phyloP scores from a whole-genome alignment of 495 filamentous ascomycete species.

The Tetracladium setigerum region DNA sequence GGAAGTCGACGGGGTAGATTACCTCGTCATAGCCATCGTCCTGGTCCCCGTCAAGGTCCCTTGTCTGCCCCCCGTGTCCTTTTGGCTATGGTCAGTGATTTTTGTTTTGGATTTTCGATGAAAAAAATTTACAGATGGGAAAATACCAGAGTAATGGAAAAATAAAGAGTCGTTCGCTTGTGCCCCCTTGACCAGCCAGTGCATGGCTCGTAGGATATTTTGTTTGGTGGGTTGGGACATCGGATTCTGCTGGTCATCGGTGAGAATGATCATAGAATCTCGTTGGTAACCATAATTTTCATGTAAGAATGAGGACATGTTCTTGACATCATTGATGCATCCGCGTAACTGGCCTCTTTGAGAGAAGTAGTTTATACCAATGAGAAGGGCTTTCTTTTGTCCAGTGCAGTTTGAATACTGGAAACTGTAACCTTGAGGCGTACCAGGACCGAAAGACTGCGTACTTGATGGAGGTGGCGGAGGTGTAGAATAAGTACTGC shows the following conservation, averaged over 20 bases:
- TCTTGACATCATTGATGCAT: constrained; percentile 98
- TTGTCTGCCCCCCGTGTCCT: constrained; percentile 97
- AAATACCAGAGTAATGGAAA: constrained; percentile 93
- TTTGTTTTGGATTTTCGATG: too few species aligned
- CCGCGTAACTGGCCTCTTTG: constrained; percentile 87
- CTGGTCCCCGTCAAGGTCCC: constrained; percentile 89
- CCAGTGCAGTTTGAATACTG: constrained; percentile 92
- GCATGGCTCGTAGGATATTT: constrained; percentile 95
- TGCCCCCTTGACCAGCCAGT: constrained; percentile 96
- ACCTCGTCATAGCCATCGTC: constrained; percentile 96
- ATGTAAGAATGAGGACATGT: constrained; percentile 90
- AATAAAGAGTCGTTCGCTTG: constrained; percentile 92
- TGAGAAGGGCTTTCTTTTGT: constrained; percentile 82
- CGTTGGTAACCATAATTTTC: constrained; percentile 88
- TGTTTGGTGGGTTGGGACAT: constrained; percentile 96
- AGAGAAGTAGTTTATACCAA: constrained; percentile 97
- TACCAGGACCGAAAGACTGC: constrained; percentile 69
- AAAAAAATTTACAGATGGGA: constrained; percentile 21
- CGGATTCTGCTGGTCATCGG: constrained; percentile 93
- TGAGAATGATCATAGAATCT: constrained; percentile 97
- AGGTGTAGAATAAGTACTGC: constrained; percentile 45
- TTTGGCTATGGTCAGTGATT: constrained; percentile 8
- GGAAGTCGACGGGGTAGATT: constrained; percentile 95
- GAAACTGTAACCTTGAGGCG: constrained; percentile 71
- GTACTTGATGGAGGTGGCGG: constrained; percentile 50